A percentile compares a stretch with the other conserved stretches of the same genome.
Conservation (phyloP, 2,329 filamentous ascomycete genomes). For the Helotiales sp. region DNA sequence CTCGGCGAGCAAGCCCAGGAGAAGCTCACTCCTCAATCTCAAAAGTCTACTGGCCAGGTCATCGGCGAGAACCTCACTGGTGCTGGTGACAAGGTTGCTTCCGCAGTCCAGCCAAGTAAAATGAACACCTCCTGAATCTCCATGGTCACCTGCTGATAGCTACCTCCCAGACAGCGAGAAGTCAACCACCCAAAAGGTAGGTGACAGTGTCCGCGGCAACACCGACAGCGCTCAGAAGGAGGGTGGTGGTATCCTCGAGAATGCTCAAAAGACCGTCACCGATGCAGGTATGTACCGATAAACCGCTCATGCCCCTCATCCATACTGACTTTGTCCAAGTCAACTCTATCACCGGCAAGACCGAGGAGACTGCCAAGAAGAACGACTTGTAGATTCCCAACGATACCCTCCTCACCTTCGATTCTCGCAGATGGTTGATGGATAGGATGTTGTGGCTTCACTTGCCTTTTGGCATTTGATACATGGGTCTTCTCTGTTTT, state of each 20-base stretch:
- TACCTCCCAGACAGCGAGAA: conserved; percentile 45
- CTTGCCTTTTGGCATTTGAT: background rate
- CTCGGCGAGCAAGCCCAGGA: conserved; percentile 54
- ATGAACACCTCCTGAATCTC: conserved; percentile 37
- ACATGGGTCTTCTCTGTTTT: background rate
- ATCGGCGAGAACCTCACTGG: conserved; percentile 50
- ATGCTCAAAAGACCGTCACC: conserved; percentile 48
- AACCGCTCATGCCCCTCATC: background rate
- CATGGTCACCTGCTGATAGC: background rate
- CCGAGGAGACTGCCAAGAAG: conserved; percentile 23
- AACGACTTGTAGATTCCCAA: conserved; percentile 18
- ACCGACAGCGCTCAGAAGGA: conserved; percentile 48
- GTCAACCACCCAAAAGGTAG: conserved; percentile 52
- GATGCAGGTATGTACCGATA: conserved; percentile 31
- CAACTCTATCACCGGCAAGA: conserved; percentile 23
- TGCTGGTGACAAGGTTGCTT: conserved; percentile 52
- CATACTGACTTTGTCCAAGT: conserved; percentile 13
- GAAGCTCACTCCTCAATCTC: conserved; percentile 58
- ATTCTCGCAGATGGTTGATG: conserved; percentile 15
- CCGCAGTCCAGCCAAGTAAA: conserved; percentile 51
- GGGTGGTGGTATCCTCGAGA: conserved; percentile 47
- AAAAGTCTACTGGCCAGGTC: conserved; percentile 52
- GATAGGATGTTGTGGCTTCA: background rate
- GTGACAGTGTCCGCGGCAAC: conserved; percentile 50
- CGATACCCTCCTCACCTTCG: conserved; percentile 18